phyloP scores from a whole-genome alignment of 2,329 filamentous ascomycete species.

The Teratosphaeria nubilosa region DNA sequence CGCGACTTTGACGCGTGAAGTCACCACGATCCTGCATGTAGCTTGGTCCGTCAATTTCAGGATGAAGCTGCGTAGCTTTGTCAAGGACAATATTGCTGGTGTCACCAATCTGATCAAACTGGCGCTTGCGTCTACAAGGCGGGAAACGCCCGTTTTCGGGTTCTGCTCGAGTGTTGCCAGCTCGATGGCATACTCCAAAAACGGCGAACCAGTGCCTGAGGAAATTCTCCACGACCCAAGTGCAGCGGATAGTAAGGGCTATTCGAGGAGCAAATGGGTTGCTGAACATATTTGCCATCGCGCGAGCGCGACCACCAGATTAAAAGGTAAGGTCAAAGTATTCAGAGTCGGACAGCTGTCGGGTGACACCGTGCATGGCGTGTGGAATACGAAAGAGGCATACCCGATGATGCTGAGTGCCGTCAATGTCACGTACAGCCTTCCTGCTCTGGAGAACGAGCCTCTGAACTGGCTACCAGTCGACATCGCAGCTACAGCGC shows the following conservation, averaged over 20 bases:
- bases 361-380: conserved; percentile 32
- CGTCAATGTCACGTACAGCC: conserved; percentile 26
- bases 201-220: conserved; percentile 31
- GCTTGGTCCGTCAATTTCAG: conserved; percentile 59
- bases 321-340: conserved; percentile 32
- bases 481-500: conserved; percentile 33
- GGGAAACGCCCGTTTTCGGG: conserved; percentile 26
- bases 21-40: conserved; percentile 49
- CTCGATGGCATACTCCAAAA: conserved; percentile 23
- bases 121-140: conserved; percentile 22
- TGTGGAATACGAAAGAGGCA: conserved; percentile 41
- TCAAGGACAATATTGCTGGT: conserved; percentile 41
- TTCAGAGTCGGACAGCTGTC: conserved; percentile 40
- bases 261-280: conserved; percentile 49
- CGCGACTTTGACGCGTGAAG: conserved; percentile 30
- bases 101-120: conserved; percentile 42
- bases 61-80: conserved; percentile 46
- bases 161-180: conserved; percentile 47
- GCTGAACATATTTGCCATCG: conserved; percentile 44
- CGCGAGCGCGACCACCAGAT: conserved; percentile 22
- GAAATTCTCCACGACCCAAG: conserved; percentile 30
- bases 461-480: conserved; percentile 38
- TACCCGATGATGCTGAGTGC: conserved; percentile 41
- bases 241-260: conserved; percentile 42
- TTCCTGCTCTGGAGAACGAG: conserved; percentile 32